Base-by-base conservation (phyloP, 768 basidiomycete species). In the Termitomyces sp. region DNA sequence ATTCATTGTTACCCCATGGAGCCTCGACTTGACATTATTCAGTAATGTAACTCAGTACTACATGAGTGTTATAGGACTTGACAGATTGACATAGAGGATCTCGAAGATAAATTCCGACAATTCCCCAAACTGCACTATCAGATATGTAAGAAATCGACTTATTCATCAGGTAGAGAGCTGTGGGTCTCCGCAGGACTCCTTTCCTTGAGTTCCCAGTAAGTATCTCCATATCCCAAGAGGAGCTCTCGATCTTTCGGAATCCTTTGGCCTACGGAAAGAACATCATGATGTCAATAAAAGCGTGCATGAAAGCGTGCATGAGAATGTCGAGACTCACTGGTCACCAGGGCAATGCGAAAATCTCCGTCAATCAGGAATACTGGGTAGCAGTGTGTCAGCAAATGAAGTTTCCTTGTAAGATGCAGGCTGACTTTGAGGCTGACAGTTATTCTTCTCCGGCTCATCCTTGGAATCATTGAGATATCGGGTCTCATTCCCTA, bases 401-500 rank as follows among this genome's bases (percentile, higher is more conserved):
- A 22, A 9, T 43, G 16, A 33, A n/a, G 4, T 9, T 18, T 24
- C 18, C 4, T 32, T 14, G 3, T 32, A 8, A 24, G 12, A 16
- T 43, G n/a, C 16, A 32, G 7, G 27, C 37, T 40, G 20, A 70
- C 69, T 27, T 48, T 34, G n/a, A 18, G 61, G 53, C 5, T 24
- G 26, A 46, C 67, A 68, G 32, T 70, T 68, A 32, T 60, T 57
- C 12, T 63, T 53, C 2, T 53, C 52, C 10, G 52, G 46, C 8
- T n/a, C 32, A 45, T 56, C 55, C 33, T 20, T 51, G 12, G 56
- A 59, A 44, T 68, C 64, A 26, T 70, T 70, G 12, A 68, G 45
- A 52, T 60, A 70, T 45, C 69, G 62, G 30, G 60, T 70, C 44
- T 65, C 62, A 55, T 70, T 70, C 13, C 69, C 69, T 40, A 66